phyloP scores from a whole-genome alignment of 2,329 filamentous ascomycete genomes.

The Hypocreales sp. region DNA sequence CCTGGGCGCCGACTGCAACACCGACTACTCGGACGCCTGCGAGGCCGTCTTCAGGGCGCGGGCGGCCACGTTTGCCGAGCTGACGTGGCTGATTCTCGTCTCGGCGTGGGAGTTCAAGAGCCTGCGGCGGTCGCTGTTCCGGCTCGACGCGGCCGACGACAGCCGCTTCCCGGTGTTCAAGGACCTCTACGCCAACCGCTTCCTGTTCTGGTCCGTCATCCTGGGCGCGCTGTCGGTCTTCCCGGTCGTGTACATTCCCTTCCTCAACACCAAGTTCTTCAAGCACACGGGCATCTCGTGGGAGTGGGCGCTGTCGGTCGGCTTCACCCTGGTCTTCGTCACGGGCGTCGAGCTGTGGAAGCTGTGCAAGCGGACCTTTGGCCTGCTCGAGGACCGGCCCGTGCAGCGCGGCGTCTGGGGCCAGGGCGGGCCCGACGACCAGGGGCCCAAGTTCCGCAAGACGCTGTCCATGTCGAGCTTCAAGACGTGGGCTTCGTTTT shows the following conservation, averaged over 20 bases:
- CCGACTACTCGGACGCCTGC: conserved; percentile 38
- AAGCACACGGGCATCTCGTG: conserved; percentile 56
- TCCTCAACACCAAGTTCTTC: conserved; percentile 55
- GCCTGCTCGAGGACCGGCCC: conserved; percentile 34
- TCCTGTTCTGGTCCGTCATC: conserved; percentile 53
- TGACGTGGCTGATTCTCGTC: conserved; percentile 60
- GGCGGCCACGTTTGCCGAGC: conserved; percentile 55
- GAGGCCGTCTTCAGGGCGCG: conserved; percentile 51
- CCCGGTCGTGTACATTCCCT: conserved; percentile 57
- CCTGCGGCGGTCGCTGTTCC: conserved; percentile 56
- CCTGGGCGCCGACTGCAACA: conserved; percentile 49
- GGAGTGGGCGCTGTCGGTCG: conserved; percentile 59
- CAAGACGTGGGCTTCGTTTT: conserved; percentile 28
- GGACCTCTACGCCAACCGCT: conserved; percentile 54
- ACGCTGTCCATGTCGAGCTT: conserved; percentile 37
- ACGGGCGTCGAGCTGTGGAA: conserved; percentile 59
- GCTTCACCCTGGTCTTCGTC: conserved; percentile 49
- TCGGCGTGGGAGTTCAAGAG: conserved; percentile 69
- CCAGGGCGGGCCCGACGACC: conserved; percentile 33
- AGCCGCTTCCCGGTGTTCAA: conserved; percentile 38
- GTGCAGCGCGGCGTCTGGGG: conserved; percentile 34
- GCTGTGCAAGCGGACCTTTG: conserved; percentile 42
- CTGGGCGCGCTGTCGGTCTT: conserved; percentile 47
- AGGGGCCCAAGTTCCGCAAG: conserved; percentile 27
- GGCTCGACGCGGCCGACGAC: conserved; percentile 38